Evolutionary conservation across 1,284 basidiomycete species (phyloP), one percentile per base, ranked within the genome.

Genomic region (Termitomyces sp.): DNA sequence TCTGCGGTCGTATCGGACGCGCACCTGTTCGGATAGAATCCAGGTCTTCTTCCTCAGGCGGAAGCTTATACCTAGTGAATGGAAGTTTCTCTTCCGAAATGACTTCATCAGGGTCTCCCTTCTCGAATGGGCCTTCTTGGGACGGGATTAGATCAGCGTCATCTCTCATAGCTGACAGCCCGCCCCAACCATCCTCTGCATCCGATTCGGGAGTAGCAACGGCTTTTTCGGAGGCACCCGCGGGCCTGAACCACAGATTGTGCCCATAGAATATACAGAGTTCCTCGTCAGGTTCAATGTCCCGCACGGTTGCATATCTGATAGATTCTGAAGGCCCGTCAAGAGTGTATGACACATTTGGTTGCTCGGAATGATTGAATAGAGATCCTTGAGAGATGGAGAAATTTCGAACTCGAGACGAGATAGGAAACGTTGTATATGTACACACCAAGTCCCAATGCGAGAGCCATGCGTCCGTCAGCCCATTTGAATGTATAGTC

Each of bases 401-500:
- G 5, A 14, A 16, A 49, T 18, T n/a, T 48, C 48, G 40, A 50
- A 26, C 49, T 19, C 16, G 13, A 38, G n/a, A n/a, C 34, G 45
- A 52, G 34, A 2, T 24, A 40, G 45, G 34, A 45, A 35, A 2
- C 24, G 3, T 18, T 8, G 13, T 5, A 46, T n/a, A 16, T 11
- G 11, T 10, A 67, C 77, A 58, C 64, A 93, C 92, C 93, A 26
- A 96, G 74, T 1, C 94, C 94, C 0, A 96, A 69, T 0, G 91
- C 89, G 1, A 98, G 76, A 0, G 90, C 94, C 89, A 93, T 92
- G 1, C 82, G 80, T 0, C 87, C 87, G 57, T 83, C 80, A 44
- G 73, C 71, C 88, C 92, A 97, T 40, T 81, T 85, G 64, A 95
- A 95, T 0, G 91, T 86, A 65, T 95, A 95, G 46, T 88, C 84